Evolutionary conservation across 305 asterid genomes (phyloP).

Genomic region (Galium porrigens): DNA sequence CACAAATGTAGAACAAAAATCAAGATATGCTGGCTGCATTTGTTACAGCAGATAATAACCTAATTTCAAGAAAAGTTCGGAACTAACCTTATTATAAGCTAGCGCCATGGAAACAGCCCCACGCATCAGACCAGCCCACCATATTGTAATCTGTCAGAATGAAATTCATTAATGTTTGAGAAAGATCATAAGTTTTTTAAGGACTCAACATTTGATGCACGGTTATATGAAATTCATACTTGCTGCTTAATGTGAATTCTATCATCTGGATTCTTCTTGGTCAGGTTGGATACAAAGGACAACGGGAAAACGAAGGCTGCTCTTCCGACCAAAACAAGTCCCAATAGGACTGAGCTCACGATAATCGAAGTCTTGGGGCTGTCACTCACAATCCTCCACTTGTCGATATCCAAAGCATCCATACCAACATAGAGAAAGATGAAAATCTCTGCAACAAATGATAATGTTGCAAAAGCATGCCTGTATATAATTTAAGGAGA

Average conservation of each 20-base stretch:
- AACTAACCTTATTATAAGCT: conserved; percentile 72
- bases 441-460: conserved; percentile 78
- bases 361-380: conserved; percentile 54
- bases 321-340: conserved; percentile 66
- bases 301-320: conserved; percentile 85
- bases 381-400: conserved; percentile 70
- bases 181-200: conserved; percentile 4
- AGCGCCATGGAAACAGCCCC: conserved; percentile 97
- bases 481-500: conserved; percentile 28
- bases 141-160: conserved; percentile 45
- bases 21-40: not conserved
- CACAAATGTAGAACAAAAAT: conserved; percentile 14
- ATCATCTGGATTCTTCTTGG: conserved; percentile 45
- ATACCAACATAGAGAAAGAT: conserved; percentile 88
- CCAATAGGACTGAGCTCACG: conserved; percentile 69
- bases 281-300: conserved; percentile 64
- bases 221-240: conserved; percentile 29
- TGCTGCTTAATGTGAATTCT: conserved; percentile 58
- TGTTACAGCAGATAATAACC: not conserved
- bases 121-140: conserved; percentile 99
- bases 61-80: not conserved
- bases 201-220: conserved; percentile 4
- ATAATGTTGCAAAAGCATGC: conserved; percentile 82
- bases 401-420: conserved; percentile 94
- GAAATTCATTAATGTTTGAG: conserved; percentile 8